Evolutionary conservation across 176 grass and related monocot species (phyloP), one percentile per base, ranked within the genome.

Genomic region (Oryza punctata): DNA sequence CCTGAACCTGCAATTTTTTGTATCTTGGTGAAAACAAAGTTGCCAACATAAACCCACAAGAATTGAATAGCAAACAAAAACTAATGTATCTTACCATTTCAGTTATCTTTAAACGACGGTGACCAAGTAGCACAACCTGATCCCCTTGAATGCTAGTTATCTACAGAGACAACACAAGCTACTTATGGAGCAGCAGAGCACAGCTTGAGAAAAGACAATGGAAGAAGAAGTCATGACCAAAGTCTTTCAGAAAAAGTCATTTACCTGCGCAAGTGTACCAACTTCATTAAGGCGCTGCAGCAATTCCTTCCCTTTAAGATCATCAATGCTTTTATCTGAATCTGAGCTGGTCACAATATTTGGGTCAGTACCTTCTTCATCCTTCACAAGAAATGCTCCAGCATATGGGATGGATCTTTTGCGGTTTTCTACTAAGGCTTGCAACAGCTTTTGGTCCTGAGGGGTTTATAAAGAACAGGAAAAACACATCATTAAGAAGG

Each of bases 341-440:
- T 98, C 91, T 57, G 89, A 89, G 63, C 90, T 72, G 18, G 88
- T 85, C 67, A 90, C 88, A 57, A 86, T 84, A 87, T 63, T 93
- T 81, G 93, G 80, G 52, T 98, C 95, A 80, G 67, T 76, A 24
- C 87, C 87, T 70, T 88, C 86, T 76, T 93, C 93, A 78, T 95
- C 96, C 83, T 98, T 98, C 64, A 98, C 75, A 82, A 98, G 93
- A 92, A 98, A 98, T 33, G 93, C 93, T 85, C 96, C 96, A 1
- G 89, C 93, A 92, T 95, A 98, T 37, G 87, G 76, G 60, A 77
- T 79, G 79, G 82, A 85, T 89, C 93, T 95, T 91, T 92, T 98
- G 49, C 88, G 89, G 78, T 90, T 98, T 89, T 98, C 91, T 63
- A 90, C 75, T 70, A 98, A 86, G 77, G 91, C 80, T 80, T 88